phyloP scores from a whole-genome alignment of 148 eudicot species.

The Rheum nobile region DNA sequence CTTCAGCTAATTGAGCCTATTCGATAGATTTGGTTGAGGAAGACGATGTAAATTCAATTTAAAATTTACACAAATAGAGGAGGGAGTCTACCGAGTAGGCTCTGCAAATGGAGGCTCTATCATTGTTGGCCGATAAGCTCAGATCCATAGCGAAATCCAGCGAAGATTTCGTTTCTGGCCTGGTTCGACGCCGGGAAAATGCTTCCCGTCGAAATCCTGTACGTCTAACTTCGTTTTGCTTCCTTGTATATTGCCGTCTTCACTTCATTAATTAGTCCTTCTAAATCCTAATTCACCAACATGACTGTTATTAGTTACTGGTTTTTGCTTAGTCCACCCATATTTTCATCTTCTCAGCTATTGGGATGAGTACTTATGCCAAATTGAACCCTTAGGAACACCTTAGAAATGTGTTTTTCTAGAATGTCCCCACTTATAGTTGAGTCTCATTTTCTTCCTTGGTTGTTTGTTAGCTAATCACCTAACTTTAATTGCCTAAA shows the following conservation, averaged over 20 bases:
- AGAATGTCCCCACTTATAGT: background rate
- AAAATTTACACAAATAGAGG: too few species aligned
- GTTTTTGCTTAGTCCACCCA: too few species aligned
- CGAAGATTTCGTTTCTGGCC: slow-evolving; percentile 30
- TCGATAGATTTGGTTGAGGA: too few species aligned
- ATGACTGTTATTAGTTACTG: background rate
- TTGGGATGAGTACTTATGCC: background rate
- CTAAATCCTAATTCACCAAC: background rate
- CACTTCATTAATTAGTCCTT: background rate
- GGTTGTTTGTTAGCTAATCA: background rate
- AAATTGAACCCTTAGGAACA: background rate
- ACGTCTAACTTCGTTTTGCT: background rate
- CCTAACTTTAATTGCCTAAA: background rate
- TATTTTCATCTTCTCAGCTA: background rate
- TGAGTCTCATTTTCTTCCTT: background rate
- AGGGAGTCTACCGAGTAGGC: too few species aligned
- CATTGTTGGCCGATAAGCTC: slow-evolving; percentile 28
- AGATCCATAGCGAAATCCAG: slow-evolving; percentile 42
- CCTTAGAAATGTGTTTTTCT: background rate
- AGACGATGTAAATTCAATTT: too few species aligned
- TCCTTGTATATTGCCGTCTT: background rate
- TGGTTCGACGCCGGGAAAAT: slow-evolving; percentile 17
- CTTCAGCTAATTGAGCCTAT: too few species aligned
- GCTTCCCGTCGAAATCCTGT: slow-evolving; percentile 58
- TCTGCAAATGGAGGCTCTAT: slow-evolving; percentile 40